Base-by-base conservation (phyloP, 108 stramenopile genomes). In the Mediolabrus comicus region DNA sequence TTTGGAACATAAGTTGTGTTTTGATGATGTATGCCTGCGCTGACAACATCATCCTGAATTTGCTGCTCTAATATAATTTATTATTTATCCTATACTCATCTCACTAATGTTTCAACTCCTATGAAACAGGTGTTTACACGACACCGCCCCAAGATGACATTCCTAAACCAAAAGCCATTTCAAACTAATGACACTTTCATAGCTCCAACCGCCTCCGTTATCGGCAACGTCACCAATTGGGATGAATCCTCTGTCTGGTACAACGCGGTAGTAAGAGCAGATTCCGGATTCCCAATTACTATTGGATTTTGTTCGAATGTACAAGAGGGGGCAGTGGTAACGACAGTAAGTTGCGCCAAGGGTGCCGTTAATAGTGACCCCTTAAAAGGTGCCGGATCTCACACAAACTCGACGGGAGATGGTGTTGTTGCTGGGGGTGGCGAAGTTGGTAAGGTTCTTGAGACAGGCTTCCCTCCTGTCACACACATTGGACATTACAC, bases 221-320 rank as follows among this genome's bases (percentile, higher is more conserved):
- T 99, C 68, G 98, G 98, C 16, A 88, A 98, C 62, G 98, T 99
- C 14, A 91, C 91, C 36, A 91, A 96, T 67, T 97, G 96, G 84
- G 90, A 92, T 52, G 90, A 94, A 73, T 94, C 96, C 27, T 90
- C 92, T 22, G 96, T 99, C 25, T 97, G 97, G 97, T 98, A 99
- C 83, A 95, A 94, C 43, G 91, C 97, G 31, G 97, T 98, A 7
- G 87, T 98, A 33, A 87, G 97, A 24, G 98, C 97, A 29, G 97
- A 97, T 72, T 74, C 82, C 25, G 83, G 74, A 1, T 89, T 90
- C 69, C 74, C 79, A 66, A 92, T 97, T 51, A 87, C 83, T 39
- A 91, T 97, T 59, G 97, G 95, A 4, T 88, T 86, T 55, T 73
- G 65, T 16, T 86, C 91, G 67, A 92, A 85, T 71, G 77, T 97